Base-by-base conservation (phyloP, 164 flowering plant species). In the Aristolochia fimbriata region DNA sequence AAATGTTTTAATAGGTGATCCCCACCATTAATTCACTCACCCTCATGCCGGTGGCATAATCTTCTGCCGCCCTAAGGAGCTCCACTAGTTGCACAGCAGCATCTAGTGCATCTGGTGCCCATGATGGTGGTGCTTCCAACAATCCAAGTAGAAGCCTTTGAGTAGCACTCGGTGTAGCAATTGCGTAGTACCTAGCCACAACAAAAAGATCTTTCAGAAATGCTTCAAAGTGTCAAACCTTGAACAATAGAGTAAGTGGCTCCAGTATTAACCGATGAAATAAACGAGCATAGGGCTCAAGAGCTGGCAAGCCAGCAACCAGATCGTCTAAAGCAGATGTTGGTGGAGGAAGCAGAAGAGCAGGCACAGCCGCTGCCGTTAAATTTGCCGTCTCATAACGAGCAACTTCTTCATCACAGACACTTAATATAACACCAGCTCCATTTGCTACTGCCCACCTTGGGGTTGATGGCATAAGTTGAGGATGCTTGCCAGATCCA, bases 21-120 rank as follows among this genome's bases (percentile, higher is more conserved):
- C 43, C 43, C 22, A 7, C 52, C 19, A 16, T 10, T 6, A 49
- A 16, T 49, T 16, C 21, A 49, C 45, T 15, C 71, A 92, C 98
- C 79, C 95, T 80, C 83, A 92, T 81, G 54, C 98, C 96, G 71
- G 91, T 65, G 69, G 92, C 91, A 66, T 92, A 88, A 65, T 92
- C 98, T 74, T 92, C 98, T 50, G 96, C 98, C 58, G 98, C 98
- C 60, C 95, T 78, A 62, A 92, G 93, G 51, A 92, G 96, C 68
- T 92, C 98, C 64, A 92, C 98, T 62, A 92, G 91, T 67, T 92
- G 98, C 19, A 92, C 98, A 64, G 95, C 98, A 64, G 98, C 98
- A 83, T 92, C 98, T 56, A 92, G 95, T 61, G 98, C 98, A 81
- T 92, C 98, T 30, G 98, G 96, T 69, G 98, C 98, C 98, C 98